Percentiles rank a stretch among this genome's conserved stretches.
These are phyloP conservation scores for Aspergillus arachidicola DNA, from an alignment of 2,329 filamentous ascomycete species.

Conservation along the genomic window DNA sequence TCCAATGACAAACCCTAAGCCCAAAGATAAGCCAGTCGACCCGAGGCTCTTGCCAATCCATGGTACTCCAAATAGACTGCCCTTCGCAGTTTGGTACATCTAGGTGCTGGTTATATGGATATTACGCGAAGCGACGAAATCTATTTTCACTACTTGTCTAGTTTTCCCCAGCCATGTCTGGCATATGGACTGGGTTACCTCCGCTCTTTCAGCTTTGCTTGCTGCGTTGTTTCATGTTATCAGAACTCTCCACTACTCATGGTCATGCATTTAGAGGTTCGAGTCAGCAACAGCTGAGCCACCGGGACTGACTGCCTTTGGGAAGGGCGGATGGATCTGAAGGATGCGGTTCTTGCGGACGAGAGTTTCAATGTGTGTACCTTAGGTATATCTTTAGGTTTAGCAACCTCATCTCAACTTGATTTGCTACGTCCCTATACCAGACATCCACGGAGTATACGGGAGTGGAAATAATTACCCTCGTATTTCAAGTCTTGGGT, in stretches of 20 bases:
- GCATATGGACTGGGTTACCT: neutral
- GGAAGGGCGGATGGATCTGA: conserved; percentile 11
- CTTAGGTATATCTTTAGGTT: conserved; percentile 4
- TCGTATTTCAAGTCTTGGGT: neutral
- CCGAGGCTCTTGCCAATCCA: conserved; percentile 38
- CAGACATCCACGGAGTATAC: neutral
- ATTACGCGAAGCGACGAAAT: conserved; percentile 1
- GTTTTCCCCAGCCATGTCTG: neutral
- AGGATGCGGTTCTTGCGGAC: conserved; percentile 12
- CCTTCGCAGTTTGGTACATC: conserved; percentile 46
- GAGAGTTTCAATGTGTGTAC: conserved; percentile 1
- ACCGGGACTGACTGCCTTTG: conserved; percentile 9
- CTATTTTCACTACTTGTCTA: neutral
- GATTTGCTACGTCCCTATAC: neutral
- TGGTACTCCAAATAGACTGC: conserved; percentile 30
- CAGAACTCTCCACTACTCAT: neutral
- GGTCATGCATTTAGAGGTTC: neutral
- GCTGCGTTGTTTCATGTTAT: neutral
- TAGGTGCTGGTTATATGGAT: conserved; percentile 15
- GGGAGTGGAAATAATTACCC: neutral
- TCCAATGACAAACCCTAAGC: conserved; percentile 34
- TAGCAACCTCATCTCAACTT: neutral
- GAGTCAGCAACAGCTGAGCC: conserved; percentile 12
- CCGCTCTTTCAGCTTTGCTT: neutral
- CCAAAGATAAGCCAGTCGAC: conserved; percentile 32